A percentile compares a stretch with the other conserved stretches of the same genome.
These are phyloP conservation scores for Vittaforma corneae DNA, from an alignment of 371 early-diverging fungal species.

Conservation along the genomic window DNA sequence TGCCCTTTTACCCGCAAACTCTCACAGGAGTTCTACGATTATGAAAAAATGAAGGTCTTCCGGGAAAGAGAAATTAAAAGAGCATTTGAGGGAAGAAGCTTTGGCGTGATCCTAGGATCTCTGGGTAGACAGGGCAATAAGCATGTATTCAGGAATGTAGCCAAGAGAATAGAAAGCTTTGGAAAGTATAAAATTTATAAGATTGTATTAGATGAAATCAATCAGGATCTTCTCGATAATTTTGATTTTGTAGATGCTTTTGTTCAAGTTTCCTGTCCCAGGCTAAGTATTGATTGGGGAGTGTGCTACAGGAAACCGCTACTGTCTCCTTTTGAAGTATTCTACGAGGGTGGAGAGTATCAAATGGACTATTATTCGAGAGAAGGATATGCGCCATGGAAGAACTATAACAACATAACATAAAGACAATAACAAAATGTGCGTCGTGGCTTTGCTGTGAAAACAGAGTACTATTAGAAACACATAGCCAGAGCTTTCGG, in stretches of 20 bases:
- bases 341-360: conserved; percentile 61
- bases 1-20: conserved; percentile 85
- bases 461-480: too few relatives aligned
- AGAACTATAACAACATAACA: conserved; percentile 38
- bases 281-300: conserved; percentile 97
- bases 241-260: conserved; percentile 61
- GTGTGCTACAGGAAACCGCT: conserved; percentile 81
- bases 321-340: conserved; percentile 86
- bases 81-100: conserved; percentile 62
- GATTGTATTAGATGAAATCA: conserved; percentile 54
- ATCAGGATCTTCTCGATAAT: conserved; percentile 30
- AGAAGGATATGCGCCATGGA: conserved; percentile 49
- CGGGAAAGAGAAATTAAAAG: conserved; percentile 69
- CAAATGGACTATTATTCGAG: conserved; percentile 57
- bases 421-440: background rate
- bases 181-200: conserved; percentile 64
- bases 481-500: too few relatives aligned
- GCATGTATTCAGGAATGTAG: conserved; percentile 66
- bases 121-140: conserved; percentile 93
- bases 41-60: conserved; percentile 72
- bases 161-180: conserved; percentile 21
- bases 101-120: conserved; percentile 82
- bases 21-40: conserved; percentile 81
- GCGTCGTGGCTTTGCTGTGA: too few relatives aligned
- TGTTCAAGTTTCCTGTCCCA: conserved; percentile 92